Evolutionary conservation across 2,329 filamentous ascomycete genomes (phyloP).

Genomic region (Ascosphaera acerosa): DNA sequence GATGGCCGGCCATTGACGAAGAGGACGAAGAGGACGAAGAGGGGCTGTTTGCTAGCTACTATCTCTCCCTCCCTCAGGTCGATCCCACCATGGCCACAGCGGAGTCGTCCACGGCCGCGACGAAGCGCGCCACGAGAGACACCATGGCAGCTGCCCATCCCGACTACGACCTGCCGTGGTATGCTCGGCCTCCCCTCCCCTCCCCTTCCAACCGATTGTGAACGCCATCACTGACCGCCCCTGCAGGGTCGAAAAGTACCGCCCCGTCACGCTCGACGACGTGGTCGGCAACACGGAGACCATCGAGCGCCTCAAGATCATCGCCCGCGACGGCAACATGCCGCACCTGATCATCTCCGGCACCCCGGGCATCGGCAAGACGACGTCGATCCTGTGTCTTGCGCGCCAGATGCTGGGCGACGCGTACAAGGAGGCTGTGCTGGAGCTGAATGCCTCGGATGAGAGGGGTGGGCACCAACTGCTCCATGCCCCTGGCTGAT

Average conservation of each 20-base stretch:
- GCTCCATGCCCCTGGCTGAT: not conserved
- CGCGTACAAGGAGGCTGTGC: conserved; percentile 86
- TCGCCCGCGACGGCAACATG: conserved; percentile 97
- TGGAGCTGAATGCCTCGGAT: conserved; percentile 90
- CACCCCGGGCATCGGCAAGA: conserved; percentile 98
- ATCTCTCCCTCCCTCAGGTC: too few relatives aligned
- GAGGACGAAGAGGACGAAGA: too few relatives aligned
- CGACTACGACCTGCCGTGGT: conserved; percentile 26
- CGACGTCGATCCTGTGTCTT: conserved; percentile 79
- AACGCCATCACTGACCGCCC: not conserved
- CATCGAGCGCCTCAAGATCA: conserved; percentile 90
- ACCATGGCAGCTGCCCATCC: conserved; percentile 16
- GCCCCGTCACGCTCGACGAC: conserved; percentile 83
- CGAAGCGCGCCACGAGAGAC: conserved; percentile 17
- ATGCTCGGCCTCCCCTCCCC: conserved; percentile 3
- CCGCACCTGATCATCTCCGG: conserved; percentile 98
- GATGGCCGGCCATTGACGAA: too few relatives aligned
- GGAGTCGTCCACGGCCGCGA: conserved; percentile 22
- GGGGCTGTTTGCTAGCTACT: too few relatives aligned
- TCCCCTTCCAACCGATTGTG: conserved; percentile 1
- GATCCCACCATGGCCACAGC: conserved; percentile 17
- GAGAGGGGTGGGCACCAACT: conserved; percentile 48
- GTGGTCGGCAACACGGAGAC: conserved; percentile 96
- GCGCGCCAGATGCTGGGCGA: conserved; percentile 78
- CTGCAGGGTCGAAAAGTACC: conserved; percentile 88